A percentile compares a stretch with the other conserved stretches of the same genome.
Conservation (phyloP, 108 stramenopile genomes). For the Seminavis robusta region DNA sequence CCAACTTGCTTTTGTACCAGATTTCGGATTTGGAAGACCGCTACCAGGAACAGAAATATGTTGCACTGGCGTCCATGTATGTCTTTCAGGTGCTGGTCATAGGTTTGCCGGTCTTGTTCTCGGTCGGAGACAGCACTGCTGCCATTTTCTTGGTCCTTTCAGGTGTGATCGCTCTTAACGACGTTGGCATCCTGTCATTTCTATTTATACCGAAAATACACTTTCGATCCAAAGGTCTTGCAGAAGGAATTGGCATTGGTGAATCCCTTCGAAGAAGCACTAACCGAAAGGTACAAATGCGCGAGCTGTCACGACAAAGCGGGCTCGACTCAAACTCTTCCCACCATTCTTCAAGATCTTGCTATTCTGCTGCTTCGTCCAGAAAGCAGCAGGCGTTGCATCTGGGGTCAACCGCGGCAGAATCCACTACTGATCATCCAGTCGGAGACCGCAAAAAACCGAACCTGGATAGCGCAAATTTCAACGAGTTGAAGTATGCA, state of each 20-base stretch:
- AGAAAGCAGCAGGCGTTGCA: too few relatives aligned
- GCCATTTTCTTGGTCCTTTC: conserved; percentile 30
- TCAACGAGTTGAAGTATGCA: too few relatives aligned
- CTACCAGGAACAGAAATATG: conserved; percentile 48
- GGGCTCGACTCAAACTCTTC: too few relatives aligned
- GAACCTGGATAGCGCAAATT: too few relatives aligned
- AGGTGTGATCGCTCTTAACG: conserved; percentile 28
- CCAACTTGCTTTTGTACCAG: conserved; percentile 30
- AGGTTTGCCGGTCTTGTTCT: conserved; percentile 41
- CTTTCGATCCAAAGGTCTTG: conserved; percentile 28
- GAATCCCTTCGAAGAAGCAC: conserved; percentile 16
- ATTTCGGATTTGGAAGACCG: conserved; percentile 33
- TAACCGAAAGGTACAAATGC: conserved; percentile 8
- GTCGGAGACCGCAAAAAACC: too few relatives aligned
- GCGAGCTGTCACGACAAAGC: too few relatives aligned
- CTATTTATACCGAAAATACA: conserved; percentile 41
- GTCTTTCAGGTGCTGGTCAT: conserved; percentile 34
- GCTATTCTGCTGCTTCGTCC: too few relatives aligned
- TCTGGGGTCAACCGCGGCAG: too few relatives aligned
- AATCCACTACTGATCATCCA: too few relatives aligned
- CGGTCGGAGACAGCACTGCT: conserved; percentile 26
- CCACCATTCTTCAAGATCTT: too few relatives aligned
- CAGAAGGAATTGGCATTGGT: conserved; percentile 20
- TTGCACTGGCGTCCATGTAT: conserved; percentile 36
- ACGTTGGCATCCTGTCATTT: conserved; percentile 30